Conservation (phyloP, 2,329 filamentous ascomycete genomes). For the Proliferodiscus dingleyae region DNA sequence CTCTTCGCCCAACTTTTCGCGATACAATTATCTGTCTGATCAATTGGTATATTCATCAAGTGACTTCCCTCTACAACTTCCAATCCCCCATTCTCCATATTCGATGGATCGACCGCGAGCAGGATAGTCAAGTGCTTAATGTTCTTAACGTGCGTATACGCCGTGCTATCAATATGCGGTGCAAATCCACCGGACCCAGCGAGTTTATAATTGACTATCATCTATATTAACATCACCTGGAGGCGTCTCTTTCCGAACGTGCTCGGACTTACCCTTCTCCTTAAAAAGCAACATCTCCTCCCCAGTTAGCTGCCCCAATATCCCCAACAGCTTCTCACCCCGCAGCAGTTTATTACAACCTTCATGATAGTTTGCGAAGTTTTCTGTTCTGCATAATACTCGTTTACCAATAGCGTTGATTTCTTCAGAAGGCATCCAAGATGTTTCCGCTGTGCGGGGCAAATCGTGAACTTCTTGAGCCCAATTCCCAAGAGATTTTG, state of each 20-base stretch:
- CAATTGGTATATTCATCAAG: constrained; percentile 32
- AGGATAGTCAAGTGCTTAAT: constrained; percentile 35
- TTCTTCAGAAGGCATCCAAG: constrained; percentile 34
- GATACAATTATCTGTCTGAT: constrained; percentile 30
- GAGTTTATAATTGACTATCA: constrained; percentile 33
- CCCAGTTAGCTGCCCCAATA: constrained; percentile 28
- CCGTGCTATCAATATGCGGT: constrained; percentile 33
- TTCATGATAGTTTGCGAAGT: constrained; percentile 31
- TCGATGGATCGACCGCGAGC: constrained; percentile 32
- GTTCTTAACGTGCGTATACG: constrained; percentile 33
- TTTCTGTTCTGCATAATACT: constrained; percentile 33
- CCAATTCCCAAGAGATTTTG: constrained; percentile 27
- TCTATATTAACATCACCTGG: background rate
- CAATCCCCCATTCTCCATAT: constrained; percentile 31
- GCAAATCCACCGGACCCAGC: constrained; percentile 33
- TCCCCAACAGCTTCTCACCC: constrained; percentile 24
- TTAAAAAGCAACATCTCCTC: constrained; percentile 35
- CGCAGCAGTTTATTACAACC: constrained; percentile 28
- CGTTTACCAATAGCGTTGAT: constrained; percentile 30
- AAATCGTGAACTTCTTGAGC: constrained; percentile 34
- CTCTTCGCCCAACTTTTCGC: constrained; percentile 27
- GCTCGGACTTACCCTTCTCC: constrained; percentile 26
- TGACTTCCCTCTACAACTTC: constrained; percentile 34
- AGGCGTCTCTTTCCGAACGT: background rate
- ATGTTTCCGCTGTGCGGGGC: constrained; percentile 24